Conservation (phyloP, 129 eudicot species). For the Artemisia argyi region DNA sequence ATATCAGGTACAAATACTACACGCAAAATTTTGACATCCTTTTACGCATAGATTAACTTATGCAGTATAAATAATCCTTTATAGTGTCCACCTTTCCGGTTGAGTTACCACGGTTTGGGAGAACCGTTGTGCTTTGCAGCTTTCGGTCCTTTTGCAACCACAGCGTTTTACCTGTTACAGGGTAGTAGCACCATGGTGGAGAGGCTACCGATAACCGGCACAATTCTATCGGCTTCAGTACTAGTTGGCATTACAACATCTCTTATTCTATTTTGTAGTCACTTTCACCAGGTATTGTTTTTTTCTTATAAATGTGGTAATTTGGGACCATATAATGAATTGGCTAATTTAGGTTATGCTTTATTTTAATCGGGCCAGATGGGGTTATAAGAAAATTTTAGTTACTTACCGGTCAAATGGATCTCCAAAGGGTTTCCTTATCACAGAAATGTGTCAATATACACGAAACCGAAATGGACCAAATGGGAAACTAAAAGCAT, state of each 20-base stretch:
- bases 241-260: slow-evolving; percentile 88
- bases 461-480: too few species aligned
- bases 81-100: slow-evolving; percentile 94
- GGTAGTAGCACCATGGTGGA: slow-evolving; percentile 55
- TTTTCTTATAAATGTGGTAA: neutral
- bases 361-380: too few species aligned
- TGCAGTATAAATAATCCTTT: slow-evolving; percentile 17
- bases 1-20: slow-evolving; percentile 66
- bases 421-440: too few species aligned
- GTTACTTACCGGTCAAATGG: too few species aligned
- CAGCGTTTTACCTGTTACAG: slow-evolving; percentile 82
- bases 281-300: slow-evolving; percentile 84
- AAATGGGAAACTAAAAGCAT: too few species aligned
- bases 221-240: slow-evolving; percentile 68
- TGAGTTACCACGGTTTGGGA: slow-evolving; percentile 87
- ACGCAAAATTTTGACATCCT: neutral
- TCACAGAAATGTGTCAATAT: too few species aligned
- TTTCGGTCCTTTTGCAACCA: slow-evolving; percentile 91
- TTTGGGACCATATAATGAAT: neutral
- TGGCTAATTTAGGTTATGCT: neutral
- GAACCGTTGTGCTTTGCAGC: slow-evolving; percentile 93
- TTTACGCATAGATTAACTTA: slow-evolving; percentile 1
- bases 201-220: slow-evolving; percentile 47
- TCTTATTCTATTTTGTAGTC: slow-evolving; percentile 93
- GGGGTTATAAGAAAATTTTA: too few species aligned